Evolutionary conservation across 2,329 filamentous ascomycete genomes (phyloP).

Genomic region (Macroventuria anomochaeta): DNA sequence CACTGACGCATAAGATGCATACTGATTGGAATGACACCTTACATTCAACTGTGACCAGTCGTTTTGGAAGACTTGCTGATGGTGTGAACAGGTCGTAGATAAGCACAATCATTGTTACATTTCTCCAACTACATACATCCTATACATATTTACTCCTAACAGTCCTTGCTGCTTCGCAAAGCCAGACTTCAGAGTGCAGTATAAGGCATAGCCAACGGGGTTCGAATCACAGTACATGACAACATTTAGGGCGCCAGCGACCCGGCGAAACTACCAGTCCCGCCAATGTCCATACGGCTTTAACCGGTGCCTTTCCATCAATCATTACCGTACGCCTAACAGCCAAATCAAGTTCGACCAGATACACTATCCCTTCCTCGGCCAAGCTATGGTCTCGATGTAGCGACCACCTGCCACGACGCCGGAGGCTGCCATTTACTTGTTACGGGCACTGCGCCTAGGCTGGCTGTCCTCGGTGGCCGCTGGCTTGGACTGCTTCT

Average conservation of each 20-base stretch:
- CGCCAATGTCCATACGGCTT: not conserved
- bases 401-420: not conserved
- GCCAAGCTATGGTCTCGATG: not conserved
- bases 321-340: slow-evolving; percentile 8
- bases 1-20: slow-evolving; percentile 29
- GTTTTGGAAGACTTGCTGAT: not conserved
- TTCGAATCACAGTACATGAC: not conserved
- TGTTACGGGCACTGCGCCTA: slow-evolving; percentile 54
- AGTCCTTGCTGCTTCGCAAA: not conserved
- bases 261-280: not conserved
- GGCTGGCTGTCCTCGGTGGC: slow-evolving; percentile 58
- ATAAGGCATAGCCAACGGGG: not conserved
- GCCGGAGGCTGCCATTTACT: slow-evolving; percentile 5
- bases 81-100: slow-evolving; percentile 7
- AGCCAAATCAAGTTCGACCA: not conserved
- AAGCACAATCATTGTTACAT: slow-evolving; percentile 5
- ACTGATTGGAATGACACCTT: not conserved
- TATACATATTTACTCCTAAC: not conserved
- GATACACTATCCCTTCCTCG: not conserved
- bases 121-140: not conserved
- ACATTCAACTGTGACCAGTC: not conserved
- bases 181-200: not conserved
- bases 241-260: not conserved
- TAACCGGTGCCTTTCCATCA: not conserved
- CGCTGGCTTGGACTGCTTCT: slow-evolving; percentile 57